Evolutionary conservation across 257 asterid species (phyloP), one percentile per base, ranked within the genome.

Genomic region (Solanum megistacrolobum): DNA sequence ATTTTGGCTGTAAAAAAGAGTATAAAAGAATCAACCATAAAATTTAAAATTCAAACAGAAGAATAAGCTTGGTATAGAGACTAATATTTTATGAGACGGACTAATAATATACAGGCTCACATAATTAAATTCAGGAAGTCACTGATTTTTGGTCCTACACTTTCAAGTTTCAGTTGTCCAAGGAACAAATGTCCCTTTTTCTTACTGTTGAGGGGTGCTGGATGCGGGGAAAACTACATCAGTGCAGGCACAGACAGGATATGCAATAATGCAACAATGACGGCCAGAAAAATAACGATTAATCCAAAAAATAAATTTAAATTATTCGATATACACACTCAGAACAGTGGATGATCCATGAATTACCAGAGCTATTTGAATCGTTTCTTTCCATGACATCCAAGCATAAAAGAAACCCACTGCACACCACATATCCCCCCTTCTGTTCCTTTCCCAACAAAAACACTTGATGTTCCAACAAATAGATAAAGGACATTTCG

Each of bases 1-100:
- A 96, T 62, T 96, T 97, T 62, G 99, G 99, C 99, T 97, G 98
- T 76, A 69, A 88, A 52, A 55, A 46, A 86, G 86, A 87, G 85
- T 76, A 41, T 27, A 86, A 87, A 87, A 38, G 41, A 60, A 89
- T 43, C 85, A 90, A 86, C 87, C 43, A 88, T 85, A 83, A 72
- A 88, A 48, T 36, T 78, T 58, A 89, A 68, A 43, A 41, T 88
- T 84, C 48, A 87, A 60, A 55, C 38, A 60, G 36, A 18, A 38
- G 21, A 74, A 62, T 46, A 75, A 85, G 66, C 39, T 43, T 18
- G 8, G 27, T 27, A 43, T 27, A 79, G 25, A 79, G 85, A 43
- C 66, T 58, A 58, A 20, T 58, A 58, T 58, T 58, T 58, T 4
- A 9, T 10, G 52, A 35, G 82, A 10, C 82, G 12, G 82, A 73